Evolutionary conservation across 2,329 filamentous ascomycete genomes (phyloP), one percentile per base, ranked within the genome.

Genomic region (Stenocarpella maydis): DNA sequence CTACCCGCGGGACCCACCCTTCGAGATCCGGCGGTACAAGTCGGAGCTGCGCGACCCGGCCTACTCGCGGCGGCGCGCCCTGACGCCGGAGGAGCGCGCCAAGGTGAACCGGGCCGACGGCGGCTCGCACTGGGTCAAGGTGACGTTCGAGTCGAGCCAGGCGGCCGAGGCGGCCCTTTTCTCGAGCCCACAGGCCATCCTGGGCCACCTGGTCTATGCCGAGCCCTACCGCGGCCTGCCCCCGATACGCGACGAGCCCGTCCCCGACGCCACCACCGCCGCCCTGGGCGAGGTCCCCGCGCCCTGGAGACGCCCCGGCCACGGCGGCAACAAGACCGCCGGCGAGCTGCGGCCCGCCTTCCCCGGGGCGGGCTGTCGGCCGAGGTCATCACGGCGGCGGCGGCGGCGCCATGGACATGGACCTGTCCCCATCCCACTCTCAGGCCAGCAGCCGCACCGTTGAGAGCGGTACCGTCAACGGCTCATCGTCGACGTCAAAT

Each of bases 111-210:
- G 87, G 71, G 94, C 93, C 72, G 91, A 91, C 54, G 92, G 94
- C 61, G 95, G 95, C 52, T 88, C 92, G 74, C 93, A 97, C 83
- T 98, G 95, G 95, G 94, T 98, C 75, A 94, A 94, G 79, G 85
- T 95, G 67, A 95, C 92, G 0, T 95, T 94, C 75, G 92, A 94
- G 80, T 92, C 90, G 50, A 85, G 86, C 60, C 87, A 91, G 73
- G 90, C 91, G 2, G 92, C 91, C 24, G 90, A 92, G 70, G 84
- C 88, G 14, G 92, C 92, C 26, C 81, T 90, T 50, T 91, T 87
- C 76, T 87, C 88, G 66, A 93, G 91, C 64, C 92, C 92, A 0
- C 90, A 94, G 79, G 86, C 86, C 70, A 88, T 95, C 71, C 83
- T 92, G 67, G 92, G 92, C 14, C 85, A 92, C 76, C 79, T 91